Base-by-base conservation (phyloP, 352 stramenopile genomes). In the Phytophthora multivora region DNA sequence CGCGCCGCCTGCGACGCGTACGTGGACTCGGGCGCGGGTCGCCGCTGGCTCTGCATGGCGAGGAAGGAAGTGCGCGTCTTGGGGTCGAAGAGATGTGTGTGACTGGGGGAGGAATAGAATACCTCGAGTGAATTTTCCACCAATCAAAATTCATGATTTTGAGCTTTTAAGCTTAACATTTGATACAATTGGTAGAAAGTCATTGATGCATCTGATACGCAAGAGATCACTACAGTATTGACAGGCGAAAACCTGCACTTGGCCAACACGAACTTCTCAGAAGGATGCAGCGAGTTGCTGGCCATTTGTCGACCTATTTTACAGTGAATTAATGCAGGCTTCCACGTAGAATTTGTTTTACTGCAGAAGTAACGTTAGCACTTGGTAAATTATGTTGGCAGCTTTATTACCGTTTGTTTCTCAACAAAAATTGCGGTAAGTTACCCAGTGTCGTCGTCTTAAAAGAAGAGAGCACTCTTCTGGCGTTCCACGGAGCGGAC, bases 1-100 rank as follows among this genome's bases (percentile, higher is more conserved):
- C 77, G 70, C 35, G 80, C 80, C 11, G 84, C 84, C 54, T 91
- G 81, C 5, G 80, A 90, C 69, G 81, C 84, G 67, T 93, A 93
- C 47, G 81, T 75, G 5, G 80, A 89, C 49, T 80, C 73, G 5
- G 69, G 58, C 31, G 67, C 36, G 16, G 58, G 53, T 1, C 66
- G 66, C 40, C 62, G 63, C 63, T 75, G 59, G 43, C 49, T 67
- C 40, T 80, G 54, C 67, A 77, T 80, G 35, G 13, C 12, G 52
- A 46, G 39, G 36, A 36, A 36, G 13, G 2, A 26, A 1, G 23
- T 41, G 39, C 16, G 25, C n/a, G 16, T 18, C 16, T 35, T 15
- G n/a, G 16, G 33, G 30, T 54, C 51, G 26, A 50, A 51, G 16
- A 11, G 28, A 18, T 26, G 35, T 40, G 35, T 40, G 26, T 57